These are phyloP conservation scores for Lasiosphaeria ovina DNA, from an alignment of 495 filamentous ascomycete species.

Conservation along the genomic window DNA sequence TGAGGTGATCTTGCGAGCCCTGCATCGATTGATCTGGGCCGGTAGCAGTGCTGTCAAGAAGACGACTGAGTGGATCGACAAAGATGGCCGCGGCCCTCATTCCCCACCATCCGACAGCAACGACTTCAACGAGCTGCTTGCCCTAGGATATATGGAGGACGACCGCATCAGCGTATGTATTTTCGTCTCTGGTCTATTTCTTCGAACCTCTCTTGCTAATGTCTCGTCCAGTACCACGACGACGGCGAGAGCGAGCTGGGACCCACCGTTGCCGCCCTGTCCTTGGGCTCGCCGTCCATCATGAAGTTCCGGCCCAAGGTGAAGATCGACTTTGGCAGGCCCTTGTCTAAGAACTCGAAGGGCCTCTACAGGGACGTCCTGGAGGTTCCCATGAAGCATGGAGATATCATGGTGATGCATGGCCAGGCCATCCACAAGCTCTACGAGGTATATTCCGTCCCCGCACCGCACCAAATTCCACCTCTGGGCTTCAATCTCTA, in stretches of 20 bases:
- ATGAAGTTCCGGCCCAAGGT: slow-evolving; percentile 73
- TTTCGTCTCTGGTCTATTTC: slow-evolving; percentile 38
- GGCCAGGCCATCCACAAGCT: slow-evolving; percentile 66
- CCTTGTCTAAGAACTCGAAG: slow-evolving; percentile 32
- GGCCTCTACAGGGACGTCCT: slow-evolving; percentile 31
- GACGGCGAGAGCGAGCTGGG: slow-evolving; percentile 78
- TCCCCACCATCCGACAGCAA: slow-evolving; percentile 22
- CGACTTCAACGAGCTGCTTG: slow-evolving; percentile 73
- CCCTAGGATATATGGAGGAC: slow-evolving; percentile 71
- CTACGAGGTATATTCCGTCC: slow-evolving; percentile 59
- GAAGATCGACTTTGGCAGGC: slow-evolving; percentile 43
- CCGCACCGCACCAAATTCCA: neutral
- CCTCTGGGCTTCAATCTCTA: slow-evolving; percentile 12
- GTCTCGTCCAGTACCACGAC: slow-evolving; percentile 67
- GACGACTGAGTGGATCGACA: slow-evolving; percentile 19
- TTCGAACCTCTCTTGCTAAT: neutral
- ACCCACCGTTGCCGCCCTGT: slow-evolving; percentile 71
- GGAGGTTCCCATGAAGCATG: slow-evolving; percentile 59
- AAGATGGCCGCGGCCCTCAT: neutral
- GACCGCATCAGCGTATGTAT: slow-evolving; percentile 64
- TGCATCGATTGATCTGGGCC: slow-evolving; percentile 68
- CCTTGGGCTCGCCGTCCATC: slow-evolving; percentile 63
- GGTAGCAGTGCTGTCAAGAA: slow-evolving; percentile 43
- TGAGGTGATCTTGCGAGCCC: slow-evolving; percentile 50
- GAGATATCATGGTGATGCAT: slow-evolving; percentile 83